Percentiles rank a stretch among this genome's conserved stretches.
Evolutionary conservation across 805 yeast genomes (phyloP).

Genomic region (Blastobotrys americana): DNA sequence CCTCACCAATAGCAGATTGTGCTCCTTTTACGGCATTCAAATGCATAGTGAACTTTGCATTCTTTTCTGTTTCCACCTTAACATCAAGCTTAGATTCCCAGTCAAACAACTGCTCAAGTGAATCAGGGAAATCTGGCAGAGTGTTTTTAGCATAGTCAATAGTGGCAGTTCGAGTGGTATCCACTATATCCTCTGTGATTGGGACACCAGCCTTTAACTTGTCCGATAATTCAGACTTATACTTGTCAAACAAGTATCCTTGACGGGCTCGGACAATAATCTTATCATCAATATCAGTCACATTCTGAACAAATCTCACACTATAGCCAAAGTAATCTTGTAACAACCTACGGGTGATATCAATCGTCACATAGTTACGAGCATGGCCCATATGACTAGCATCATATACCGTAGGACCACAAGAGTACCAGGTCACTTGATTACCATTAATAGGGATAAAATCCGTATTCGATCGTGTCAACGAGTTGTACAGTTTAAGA

Average conservation of each 20-base stretch:
- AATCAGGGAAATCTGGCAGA: conserved; percentile 7
- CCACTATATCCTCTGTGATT: conserved; percentile 33
- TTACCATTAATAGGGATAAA: conserved; percentile 60
- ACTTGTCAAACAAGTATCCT: conserved; percentile 65
- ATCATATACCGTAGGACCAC: conserved; percentile 98
- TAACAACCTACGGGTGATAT: conserved; percentile 81
- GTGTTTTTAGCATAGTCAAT: conserved; percentile 43
- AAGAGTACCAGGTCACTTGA: conserved; percentile 86
- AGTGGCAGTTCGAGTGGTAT: conserved; percentile 40
- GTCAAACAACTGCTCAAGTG: conserved; percentile 23
- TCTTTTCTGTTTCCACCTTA: conserved; percentile 41
- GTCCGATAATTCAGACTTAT: conserved; percentile 18
- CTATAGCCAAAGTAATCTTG: conserved; percentile 90
- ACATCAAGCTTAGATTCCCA: conserved; percentile 52
- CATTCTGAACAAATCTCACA: conserved; percentile 85
- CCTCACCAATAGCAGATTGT: conserved; percentile 33
- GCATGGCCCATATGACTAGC: conserved; percentile 98
- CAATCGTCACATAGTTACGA: conserved; percentile 89
- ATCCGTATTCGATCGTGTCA: conserved; percentile 72
- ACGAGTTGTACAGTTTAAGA: conserved; percentile 69
- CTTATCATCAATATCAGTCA: conserved; percentile 97
- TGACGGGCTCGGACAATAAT: conserved; percentile 94
- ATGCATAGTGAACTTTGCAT: conserved; percentile 88
- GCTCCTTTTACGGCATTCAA: conserved; percentile 55
- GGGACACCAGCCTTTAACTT: conserved; percentile 26